Base-by-base conservation (phyloP, 768 basidiomycete species). In the Podaxis rugospora region DNA sequence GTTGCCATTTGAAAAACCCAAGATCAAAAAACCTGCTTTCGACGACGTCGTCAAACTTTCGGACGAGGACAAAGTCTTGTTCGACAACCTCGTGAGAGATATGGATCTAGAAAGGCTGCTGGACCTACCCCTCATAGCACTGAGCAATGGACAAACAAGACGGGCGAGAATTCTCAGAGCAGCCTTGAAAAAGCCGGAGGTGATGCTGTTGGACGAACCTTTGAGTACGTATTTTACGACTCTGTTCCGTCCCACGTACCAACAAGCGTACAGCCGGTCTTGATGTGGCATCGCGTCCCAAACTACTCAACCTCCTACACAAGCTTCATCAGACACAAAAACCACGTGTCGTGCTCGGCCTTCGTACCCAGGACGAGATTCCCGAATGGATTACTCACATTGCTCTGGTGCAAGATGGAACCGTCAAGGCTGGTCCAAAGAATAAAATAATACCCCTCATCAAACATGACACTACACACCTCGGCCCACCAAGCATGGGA, bases 91-190 rank as follows among this genome's bases (percentile, higher is more conserved):
- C n/a, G 78, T 84, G 0, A 72, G 76, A 2, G 71, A 73, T 51
- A 79, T 98, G 69, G 80, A 81, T 7, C 75, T 98, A 42, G 69
- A 71, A 1, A 65, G 77, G 4, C 73, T 95, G 25, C 76, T 98
- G n/a, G 88, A 95, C 68, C 68, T 96, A 4, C 96, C 96, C 0
- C 70, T 92, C 3, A 79, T 98, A 6, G 92, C 92, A 0, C 71
- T 98, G 55, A 92, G 90, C 63, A 96, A 95, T 67, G 96, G 96
- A 0, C 95, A 99, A 76, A 98, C 89, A 32, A 76, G 95, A 40
- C 76, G 93, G 16, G 94, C 94, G 4, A 77, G 95, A 49, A 90
- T 99, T 51, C 79, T 91, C 7, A 84, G 87, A 64, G 90, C 91
- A 0, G 71, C 98, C 7, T 69, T 98, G 35, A 76, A 72, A 16